phyloP scores from a whole-genome alignment of 1,284 basidiomycete species.

The Trametes polyzona region DNA sequence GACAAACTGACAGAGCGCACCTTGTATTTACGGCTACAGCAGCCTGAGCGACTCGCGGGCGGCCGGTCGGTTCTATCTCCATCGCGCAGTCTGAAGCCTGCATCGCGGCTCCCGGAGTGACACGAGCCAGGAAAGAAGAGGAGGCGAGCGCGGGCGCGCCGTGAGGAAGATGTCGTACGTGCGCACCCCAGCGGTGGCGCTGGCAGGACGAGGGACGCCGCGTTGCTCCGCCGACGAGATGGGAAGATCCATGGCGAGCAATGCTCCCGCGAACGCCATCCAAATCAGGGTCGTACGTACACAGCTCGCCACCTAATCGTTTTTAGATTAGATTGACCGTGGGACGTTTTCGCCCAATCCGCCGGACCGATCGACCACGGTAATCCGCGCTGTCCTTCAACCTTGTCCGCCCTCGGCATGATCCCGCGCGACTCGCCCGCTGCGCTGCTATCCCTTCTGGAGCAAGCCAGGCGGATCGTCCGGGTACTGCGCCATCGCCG shows the following conservation, averaged over 20 bases:
- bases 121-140: too few relatives aligned
- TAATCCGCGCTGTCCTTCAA: slow-evolving; percentile 22
- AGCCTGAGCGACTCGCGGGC: too few relatives aligned
- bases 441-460: not conserved
- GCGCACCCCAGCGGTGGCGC: not conserved
- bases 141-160: too few relatives aligned
- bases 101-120: not conserved
- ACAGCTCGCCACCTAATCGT: slow-evolving; percentile 28
- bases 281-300: slow-evolving; percentile 26
- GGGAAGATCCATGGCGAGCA: slow-evolving; percentile 16
- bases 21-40: not conserved
- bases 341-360: slow-evolving; percentile 18
- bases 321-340: slow-evolving; percentile 33
- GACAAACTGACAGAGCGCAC: not conserved
- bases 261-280: slow-evolving; percentile 36
- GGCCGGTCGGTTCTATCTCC: too few relatives aligned
- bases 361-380: slow-evolving; percentile 25
- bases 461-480: not conserved
- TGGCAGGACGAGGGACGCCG: slow-evolving; percentile 6
- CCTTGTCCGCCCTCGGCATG: slow-evolving; percentile 5
- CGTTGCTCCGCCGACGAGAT: slow-evolving; percentile 23
- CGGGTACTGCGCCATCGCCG: slow-evolving; percentile 1
- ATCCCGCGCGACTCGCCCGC: not conserved
- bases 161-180: too few relatives aligned
- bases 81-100: too few relatives aligned